These are phyloP conservation scores for Sinapis alba DNA, from an alignment of 441 rosid species.

Conservation along the genomic window DNA sequence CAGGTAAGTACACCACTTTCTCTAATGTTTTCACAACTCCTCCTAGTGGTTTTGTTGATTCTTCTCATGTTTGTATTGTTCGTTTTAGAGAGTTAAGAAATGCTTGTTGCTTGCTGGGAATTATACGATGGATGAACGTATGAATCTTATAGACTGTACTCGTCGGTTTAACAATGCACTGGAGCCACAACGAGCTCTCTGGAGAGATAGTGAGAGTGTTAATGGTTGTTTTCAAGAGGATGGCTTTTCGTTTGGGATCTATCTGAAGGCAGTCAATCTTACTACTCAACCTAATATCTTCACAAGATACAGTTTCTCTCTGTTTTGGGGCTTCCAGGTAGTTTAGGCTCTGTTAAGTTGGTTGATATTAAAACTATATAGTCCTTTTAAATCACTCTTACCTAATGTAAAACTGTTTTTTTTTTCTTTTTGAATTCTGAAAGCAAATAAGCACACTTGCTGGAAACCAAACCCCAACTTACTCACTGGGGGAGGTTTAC, in stretches of 20 bases:
- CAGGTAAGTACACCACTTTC: conserved; percentile 51
- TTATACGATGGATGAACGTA: conserved; percentile 27
- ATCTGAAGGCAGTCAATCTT: conserved; percentile 54
- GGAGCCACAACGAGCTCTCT: background rate
- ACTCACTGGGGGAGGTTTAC: conserved; percentile 77
- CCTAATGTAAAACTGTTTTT: conserved; percentile 1
- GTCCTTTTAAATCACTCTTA: background rate
- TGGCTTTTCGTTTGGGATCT: conserved; percentile 70
- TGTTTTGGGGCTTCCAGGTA: conserved; percentile 99
- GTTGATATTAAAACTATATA: background rate
- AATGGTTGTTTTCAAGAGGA: conserved; percentile 49
- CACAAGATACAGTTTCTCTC: conserved; percentile 70
- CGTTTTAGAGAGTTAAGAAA: conserved; percentile 73
- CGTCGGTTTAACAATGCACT: conserved; percentile 4
- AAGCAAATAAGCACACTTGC: conserved; percentile 4
- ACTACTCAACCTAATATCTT: conserved; percentile 43
- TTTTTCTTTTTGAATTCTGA: conserved; percentile 13
- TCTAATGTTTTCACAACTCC: background rate
- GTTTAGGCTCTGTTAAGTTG: background rate
- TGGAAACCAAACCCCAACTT: conserved; percentile 55
- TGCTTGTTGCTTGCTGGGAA: conserved; percentile 46
- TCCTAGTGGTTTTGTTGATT: background rate
- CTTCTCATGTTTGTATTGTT: background rate
- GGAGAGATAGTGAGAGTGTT: conserved; percentile 52
- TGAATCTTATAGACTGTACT: conserved; percentile 64